Conservation (phyloP, 768 basidiomycete genomes). For the Phanerochaete carnosa region DNA sequence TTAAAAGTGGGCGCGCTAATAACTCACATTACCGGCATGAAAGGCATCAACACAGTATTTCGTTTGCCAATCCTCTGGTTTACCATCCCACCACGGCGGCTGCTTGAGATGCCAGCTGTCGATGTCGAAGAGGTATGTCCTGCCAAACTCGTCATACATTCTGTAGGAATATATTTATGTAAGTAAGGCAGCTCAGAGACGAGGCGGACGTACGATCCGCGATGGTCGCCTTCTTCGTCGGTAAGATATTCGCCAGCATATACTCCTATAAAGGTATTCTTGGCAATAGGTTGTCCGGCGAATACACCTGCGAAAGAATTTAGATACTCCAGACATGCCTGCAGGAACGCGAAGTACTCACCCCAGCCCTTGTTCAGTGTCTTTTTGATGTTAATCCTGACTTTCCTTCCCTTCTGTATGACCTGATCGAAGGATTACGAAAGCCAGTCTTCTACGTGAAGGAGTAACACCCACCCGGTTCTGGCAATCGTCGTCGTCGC, state of each 20-base stretch:
- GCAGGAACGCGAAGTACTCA: slow-evolving; percentile 26
- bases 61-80: slow-evolving; percentile 27
- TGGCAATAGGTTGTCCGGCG: slow-evolving; percentile 58
- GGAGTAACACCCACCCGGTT: slow-evolving; percentile 60
- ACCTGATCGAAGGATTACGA: slow-evolving; percentile 44
- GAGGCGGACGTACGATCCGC: slow-evolving; percentile 54
- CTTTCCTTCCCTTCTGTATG: slow-evolving; percentile 75
- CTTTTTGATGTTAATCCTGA: slow-evolving; percentile 59
- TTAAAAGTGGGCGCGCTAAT: neutral
- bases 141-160: slow-evolving; percentile 67
- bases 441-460: neutral
- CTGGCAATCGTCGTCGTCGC: slow-evolving; percentile 67
- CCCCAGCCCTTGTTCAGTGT: slow-evolving; percentile 87
- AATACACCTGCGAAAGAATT: slow-evolving; percentile 58
- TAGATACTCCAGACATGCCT: slow-evolving; percentile 3
- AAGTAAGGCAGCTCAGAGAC: neutral
- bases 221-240: slow-evolving; percentile 59
- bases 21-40: slow-evolving; percentile 78
- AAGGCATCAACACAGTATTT: slow-evolving; percentile 80
- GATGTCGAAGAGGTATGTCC: slow-evolving; percentile 80
- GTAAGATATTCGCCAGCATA: slow-evolving; percentile 84
- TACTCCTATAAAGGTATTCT: slow-evolving; percentile 73
- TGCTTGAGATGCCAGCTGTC: slow-evolving; percentile 69
- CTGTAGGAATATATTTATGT: slow-evolving; percentile 30
- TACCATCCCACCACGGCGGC: slow-evolving; percentile 1